These are phyloP conservation scores for Vigna nakashimae DNA, from an alignment of 306 rosid genomes.

Conservation along the genomic window DNA sequence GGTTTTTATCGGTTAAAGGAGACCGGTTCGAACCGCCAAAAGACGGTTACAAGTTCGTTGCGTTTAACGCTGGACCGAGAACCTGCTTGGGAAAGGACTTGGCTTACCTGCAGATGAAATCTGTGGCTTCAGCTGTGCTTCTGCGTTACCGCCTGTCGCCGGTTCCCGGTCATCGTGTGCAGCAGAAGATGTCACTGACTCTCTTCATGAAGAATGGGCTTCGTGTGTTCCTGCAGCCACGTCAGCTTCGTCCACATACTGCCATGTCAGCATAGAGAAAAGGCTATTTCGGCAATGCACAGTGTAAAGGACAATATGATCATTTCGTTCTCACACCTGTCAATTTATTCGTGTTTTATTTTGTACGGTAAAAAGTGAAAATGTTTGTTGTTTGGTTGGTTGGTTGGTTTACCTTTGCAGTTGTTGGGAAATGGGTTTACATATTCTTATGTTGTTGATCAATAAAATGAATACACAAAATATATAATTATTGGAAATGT, in stretches of 20 bases:
- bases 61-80: constrained; percentile 95
- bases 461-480: constrained; percentile 38
- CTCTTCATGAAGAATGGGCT: constrained; percentile 93
- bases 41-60: constrained; percentile 76
- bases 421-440: constrained; percentile 44
- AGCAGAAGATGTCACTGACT: constrained; percentile 92
- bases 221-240: constrained; percentile 68
- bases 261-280: constrained; percentile 33
- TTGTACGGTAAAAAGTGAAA: background rate
- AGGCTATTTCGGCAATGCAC: constrained; percentile 34
- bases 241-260: constrained; percentile 52
- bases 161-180: constrained; percentile 83
- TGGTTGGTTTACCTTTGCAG: constrained; percentile 35
- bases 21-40: constrained; percentile 79
- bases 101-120: constrained; percentile 96
- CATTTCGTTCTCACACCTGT: constrained; percentile 12
- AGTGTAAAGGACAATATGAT: constrained; percentile 43
- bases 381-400: constrained; percentile 44
- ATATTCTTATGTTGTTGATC: constrained; percentile 43
- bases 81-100: constrained; percentile 93
- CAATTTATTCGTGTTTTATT: background rate
- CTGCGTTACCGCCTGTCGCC: constrained; percentile 72
- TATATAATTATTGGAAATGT: background rate
- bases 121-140: constrained; percentile 87
- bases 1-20: constrained; percentile 70